Evolutionary conservation across 1,284 basidiomycete genomes (phyloP).

Genomic region (Apiotrichum veenhuisii): DNA sequence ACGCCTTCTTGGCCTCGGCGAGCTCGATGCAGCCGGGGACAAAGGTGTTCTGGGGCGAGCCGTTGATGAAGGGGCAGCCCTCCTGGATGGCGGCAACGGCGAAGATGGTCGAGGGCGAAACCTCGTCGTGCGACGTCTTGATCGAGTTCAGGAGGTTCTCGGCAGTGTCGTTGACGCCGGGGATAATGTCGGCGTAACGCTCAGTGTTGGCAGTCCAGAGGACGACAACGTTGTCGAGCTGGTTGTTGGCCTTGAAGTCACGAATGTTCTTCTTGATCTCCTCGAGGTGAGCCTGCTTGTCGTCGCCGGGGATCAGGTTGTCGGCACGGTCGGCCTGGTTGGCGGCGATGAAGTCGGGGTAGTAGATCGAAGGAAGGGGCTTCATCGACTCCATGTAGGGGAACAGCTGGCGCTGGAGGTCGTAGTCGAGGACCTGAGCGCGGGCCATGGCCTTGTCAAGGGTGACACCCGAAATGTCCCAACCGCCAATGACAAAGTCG

Average conservation of each 20-base stretch:
- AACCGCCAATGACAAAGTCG: conserved; percentile 94
- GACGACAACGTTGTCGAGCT: conserved; percentile 80
- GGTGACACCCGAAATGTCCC: conserved; percentile 86
- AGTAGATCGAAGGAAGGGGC: conserved; percentile 93
- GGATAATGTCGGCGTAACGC: conserved; percentile 90
- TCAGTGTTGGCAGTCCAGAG: conserved; percentile 99
- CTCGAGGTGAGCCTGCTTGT: conserved; percentile 90
- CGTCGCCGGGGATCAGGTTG: conserved; percentile 76
- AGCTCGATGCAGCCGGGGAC: conserved; percentile 93
- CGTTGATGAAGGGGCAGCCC: conserved; percentile 92
- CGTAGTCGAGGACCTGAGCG: conserved; percentile 91
- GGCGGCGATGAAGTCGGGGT: conserved; percentile 89
- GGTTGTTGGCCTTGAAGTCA: conserved; percentile 80
- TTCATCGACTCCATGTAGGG: conserved; percentile 77
- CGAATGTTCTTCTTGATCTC: conserved; percentile 90
- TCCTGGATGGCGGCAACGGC: conserved; percentile 95
- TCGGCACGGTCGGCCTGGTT: conserved; percentile 91
- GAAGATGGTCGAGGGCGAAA: conserved; percentile 92
- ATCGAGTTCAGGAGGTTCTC: conserved; percentile 81
- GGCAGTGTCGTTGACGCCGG: conserved; percentile 93
- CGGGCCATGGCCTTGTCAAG: conserved; percentile 93
- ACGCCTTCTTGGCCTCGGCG: conserved; percentile 81
- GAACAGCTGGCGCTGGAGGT: conserved; percentile 91
- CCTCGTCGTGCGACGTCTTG: conserved; percentile 79
- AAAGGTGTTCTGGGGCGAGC: conserved; percentile 98